Evolutionary conservation across 345 rosid genomes (phyloP).

Genomic region (Syzygium jambos): DNA sequence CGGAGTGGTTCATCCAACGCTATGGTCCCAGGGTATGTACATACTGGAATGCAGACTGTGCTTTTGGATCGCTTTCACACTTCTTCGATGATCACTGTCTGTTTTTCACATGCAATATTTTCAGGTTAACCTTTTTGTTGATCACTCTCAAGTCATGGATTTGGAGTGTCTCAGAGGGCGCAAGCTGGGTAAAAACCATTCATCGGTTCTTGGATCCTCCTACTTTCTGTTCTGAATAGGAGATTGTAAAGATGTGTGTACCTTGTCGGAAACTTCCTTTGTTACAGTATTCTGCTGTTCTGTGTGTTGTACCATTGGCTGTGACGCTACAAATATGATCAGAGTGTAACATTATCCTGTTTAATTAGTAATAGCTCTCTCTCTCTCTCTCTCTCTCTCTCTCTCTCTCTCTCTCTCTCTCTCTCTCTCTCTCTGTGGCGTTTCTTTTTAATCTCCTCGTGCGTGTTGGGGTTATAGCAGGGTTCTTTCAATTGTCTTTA

Average conservation of each 20-base stretch:
- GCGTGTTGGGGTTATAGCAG: neutral
- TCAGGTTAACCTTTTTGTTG: conserved; percentile 91
- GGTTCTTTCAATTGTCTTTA: neutral
- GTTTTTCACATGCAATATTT: neutral
- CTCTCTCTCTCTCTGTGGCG: neutral
- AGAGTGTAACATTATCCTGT: neutral
- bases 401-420: neutral
- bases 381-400: no score
- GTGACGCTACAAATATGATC: neutral
- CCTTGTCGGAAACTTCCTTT: neutral
- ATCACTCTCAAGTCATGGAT: conserved; percentile 84
- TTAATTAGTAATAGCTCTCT: neutral
- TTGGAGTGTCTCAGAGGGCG: conserved; percentile 77
- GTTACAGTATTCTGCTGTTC: neutral
- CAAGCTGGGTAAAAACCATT: conserved; percentile 47
- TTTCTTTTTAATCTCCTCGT: neutral
- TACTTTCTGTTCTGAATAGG: conserved; percentile 26
- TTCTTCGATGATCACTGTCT: neutral
- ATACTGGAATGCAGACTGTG: neutral
- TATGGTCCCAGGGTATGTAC: conserved; percentile 72
- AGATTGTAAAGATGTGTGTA: neutral
- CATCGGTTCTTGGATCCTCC: conserved; percentile 45
- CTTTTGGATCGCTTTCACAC: neutral
- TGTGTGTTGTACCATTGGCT: neutral
- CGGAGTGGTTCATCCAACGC: conserved; percentile 75